These are phyloP conservation scores for Xylaria multiplex DNA, from an alignment of 2,329 filamentous ascomycete species.

Conservation along the genomic window DNA sequence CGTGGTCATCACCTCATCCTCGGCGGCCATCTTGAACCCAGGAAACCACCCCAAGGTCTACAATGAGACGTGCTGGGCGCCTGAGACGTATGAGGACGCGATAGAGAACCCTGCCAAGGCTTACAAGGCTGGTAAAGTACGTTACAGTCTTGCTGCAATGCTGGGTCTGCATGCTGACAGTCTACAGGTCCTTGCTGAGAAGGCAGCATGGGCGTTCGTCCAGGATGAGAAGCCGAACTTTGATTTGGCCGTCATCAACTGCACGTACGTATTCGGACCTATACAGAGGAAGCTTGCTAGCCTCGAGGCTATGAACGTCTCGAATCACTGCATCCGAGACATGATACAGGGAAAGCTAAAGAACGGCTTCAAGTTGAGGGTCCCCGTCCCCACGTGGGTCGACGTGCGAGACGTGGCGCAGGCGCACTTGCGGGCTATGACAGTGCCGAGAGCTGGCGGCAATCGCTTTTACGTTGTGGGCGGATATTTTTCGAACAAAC, in stretches of 20 bases:
- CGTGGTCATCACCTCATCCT: constrained; percentile 66
- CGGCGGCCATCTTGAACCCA: constrained; percentile 56
- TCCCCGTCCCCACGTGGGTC: constrained; percentile 67
- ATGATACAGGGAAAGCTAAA: constrained; percentile 71
- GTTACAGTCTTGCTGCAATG: constrained; percentile 47
- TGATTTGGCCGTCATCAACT: constrained; percentile 69
- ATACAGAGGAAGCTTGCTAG: constrained; percentile 71
- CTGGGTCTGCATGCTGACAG: constrained; percentile 24
- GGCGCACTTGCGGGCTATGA: constrained; percentile 69
- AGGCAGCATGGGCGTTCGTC: constrained; percentile 72
- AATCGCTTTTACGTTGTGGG: constrained; percentile 73
- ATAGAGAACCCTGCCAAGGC: constrained; percentile 43
- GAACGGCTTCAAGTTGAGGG: constrained; percentile 65
- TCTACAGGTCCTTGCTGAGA: constrained; percentile 70
- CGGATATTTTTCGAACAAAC: constrained; percentile 69
- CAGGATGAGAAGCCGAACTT: constrained; percentile 66
- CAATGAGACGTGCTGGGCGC: constrained; percentile 54
- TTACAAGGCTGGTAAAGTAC: constrained; percentile 59
- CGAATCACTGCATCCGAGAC: constrained; percentile 73
- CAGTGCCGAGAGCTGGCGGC: constrained; percentile 65
- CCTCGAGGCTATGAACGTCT: constrained; percentile 75
- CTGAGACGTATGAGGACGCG: constrained; percentile 52
- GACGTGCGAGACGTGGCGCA: constrained; percentile 70
- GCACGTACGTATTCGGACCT: constrained; percentile 71
- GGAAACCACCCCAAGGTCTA: constrained; percentile 52